Percentiles rank a stretch among this genome's conserved stretches.
Evolutionary conservation across 805 yeast genomes (phyloP).

Genomic region (Starmerella gropengiesseri): DNA sequence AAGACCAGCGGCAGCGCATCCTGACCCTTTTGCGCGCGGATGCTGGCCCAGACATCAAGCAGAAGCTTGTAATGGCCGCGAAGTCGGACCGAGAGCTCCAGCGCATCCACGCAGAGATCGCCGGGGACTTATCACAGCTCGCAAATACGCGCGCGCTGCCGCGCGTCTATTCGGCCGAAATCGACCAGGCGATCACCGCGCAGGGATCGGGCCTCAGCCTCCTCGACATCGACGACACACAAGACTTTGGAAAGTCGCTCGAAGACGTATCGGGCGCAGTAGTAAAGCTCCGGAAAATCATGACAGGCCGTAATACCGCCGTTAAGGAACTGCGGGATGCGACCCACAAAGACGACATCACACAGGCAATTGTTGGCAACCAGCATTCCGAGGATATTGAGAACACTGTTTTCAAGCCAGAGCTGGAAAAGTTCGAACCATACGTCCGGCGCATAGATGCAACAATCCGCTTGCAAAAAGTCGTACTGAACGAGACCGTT

Average conservation of each 20-base stretch:
- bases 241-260: constrained; percentile 27
- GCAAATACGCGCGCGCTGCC: constrained; percentile 34
- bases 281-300: constrained; percentile 50
- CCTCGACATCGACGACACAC: constrained; percentile 11
- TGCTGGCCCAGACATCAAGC: constrained; percentile 25
- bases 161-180: constrained; percentile 2
- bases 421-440: constrained; percentile 64
- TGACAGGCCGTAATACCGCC: constrained; percentile 51
- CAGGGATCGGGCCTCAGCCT: constrained; percentile 8
- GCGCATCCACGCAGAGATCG: constrained; percentile 37
- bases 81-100: constrained; percentile 46
- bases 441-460: constrained; percentile 55
- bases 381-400: constrained; percentile 42
- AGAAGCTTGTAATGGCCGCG: constrained; percentile 31
- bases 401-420: constrained; percentile 50
- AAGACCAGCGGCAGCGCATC: constrained; percentile 24
- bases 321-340: constrained; percentile 55
- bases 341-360: constrained; percentile 71
- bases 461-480: constrained; percentile 54
- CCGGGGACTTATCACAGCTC: constrained; percentile 39
- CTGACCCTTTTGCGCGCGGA: constrained; percentile 24
- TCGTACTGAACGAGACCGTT: constrained; percentile 39
- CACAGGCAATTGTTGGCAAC: constrained; percentile 59
- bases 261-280: constrained; percentile 45
- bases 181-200: constrained; percentile 1